Evolutionary conservation across 2,329 filamentous ascomycete genomes (phyloP).

Genomic region (Helotiales sp.): DNA sequence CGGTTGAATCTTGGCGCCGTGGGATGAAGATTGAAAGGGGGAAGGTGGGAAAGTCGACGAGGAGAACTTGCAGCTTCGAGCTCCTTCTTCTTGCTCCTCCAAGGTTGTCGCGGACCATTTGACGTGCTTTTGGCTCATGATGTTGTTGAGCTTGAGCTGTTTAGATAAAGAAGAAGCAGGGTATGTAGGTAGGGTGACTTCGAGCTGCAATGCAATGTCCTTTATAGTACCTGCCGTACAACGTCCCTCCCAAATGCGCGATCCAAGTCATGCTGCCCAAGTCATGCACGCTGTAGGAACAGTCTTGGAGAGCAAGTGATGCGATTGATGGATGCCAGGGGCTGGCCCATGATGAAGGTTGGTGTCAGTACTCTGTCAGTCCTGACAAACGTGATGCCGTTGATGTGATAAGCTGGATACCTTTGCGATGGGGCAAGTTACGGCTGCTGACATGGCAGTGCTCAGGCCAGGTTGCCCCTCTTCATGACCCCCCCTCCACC

Average conservation of each 20-base stretch:
- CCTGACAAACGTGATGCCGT: conserved; percentile 4
- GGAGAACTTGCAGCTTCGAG: background rate
- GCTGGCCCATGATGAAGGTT: background rate
- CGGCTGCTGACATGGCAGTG: background rate
- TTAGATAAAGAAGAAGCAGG: background rate
- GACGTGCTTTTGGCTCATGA: background rate
- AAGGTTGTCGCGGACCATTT: conserved; percentile 10
- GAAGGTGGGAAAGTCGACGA: background rate
- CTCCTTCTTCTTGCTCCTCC: background rate
- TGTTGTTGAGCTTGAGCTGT: background rate
- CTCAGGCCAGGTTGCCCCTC: background rate
- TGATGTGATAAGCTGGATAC: background rate
- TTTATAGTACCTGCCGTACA: conserved; percentile 8
- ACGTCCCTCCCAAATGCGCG: background rate
- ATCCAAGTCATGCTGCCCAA: conserved; percentile 12
- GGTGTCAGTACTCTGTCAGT: background rate
- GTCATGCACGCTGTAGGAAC: conserved; percentile 9
- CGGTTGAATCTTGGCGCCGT: background rate
- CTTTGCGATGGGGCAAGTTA: background rate
- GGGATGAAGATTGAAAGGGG: background rate
- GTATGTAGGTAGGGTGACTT: background rate
- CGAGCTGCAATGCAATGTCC: conserved; percentile 5
- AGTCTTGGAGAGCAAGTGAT: conserved; percentile 3
- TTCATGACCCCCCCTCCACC: background rate
- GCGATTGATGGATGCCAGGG: background rate